A percentile compares a stretch with the other conserved stretches of the same genome.
Conservation (phyloP, 2,329 filamentous ascomycete species). For the Penicillium psychrosexuale region DNA sequence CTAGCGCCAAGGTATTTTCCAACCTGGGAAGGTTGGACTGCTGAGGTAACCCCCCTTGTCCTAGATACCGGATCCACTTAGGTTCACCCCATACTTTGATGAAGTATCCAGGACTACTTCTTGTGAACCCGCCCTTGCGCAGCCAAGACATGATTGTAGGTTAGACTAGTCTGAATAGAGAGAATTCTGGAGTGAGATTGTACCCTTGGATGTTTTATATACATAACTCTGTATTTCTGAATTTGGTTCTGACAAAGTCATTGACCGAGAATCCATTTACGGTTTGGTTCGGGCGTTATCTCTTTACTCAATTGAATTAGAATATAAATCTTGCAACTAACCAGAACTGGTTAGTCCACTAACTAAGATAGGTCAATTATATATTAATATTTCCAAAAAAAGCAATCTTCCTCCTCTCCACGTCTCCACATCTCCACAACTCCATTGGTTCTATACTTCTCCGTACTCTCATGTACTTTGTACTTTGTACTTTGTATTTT, state of each 20-base stretch:
- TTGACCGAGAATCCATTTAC: constrained; percentile 19
- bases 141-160: not conserved
- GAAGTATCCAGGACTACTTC: not conserved
- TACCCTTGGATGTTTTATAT: too few species aligned
- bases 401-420: not conserved
- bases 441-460: not conserved
- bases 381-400: too few species aligned
- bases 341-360: too few species aligned
- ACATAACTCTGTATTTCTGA: not conserved
- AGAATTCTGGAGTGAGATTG: not conserved
- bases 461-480: not conserved
- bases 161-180: not conserved
- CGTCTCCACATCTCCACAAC: not conserved
- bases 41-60: constrained; percentile 1
- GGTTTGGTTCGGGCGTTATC: not conserved
- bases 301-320: not conserved
- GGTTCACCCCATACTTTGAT: constrained; percentile 4
- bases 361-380: too few species aligned
- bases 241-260: constrained; percentile 5
- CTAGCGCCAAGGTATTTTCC: not conserved
- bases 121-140: not conserved
- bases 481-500: not conserved
- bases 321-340: too few species aligned
- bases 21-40: not conserved
- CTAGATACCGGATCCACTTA: constrained; percentile 3